These are phyloP conservation scores for Proliferodiscus dingleyae DNA, from an alignment of 2,329 filamentous ascomycete genomes.

Conservation along the genomic window DNA sequence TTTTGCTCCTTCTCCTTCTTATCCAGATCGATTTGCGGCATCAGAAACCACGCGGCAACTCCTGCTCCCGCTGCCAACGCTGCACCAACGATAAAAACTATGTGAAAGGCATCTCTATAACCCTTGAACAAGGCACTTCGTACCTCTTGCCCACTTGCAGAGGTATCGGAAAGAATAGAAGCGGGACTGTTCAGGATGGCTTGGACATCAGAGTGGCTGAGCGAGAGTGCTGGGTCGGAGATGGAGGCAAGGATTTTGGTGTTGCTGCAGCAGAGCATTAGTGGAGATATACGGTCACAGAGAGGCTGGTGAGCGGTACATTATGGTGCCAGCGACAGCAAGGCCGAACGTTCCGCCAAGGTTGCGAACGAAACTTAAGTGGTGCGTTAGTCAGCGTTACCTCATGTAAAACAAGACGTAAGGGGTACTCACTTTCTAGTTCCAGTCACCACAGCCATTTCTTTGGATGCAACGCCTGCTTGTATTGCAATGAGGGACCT, in stretches of 20 bases:
- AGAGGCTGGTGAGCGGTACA: constrained; percentile 26
- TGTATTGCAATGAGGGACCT: constrained; percentile 36
- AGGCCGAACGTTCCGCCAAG: constrained; percentile 38
- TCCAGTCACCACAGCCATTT: constrained; percentile 38
- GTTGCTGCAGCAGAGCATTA: constrained; percentile 11
- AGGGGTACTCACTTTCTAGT: constrained; percentile 20
- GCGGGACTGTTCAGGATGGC: neutral
- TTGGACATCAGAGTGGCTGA: neutral
- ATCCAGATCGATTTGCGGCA: constrained; percentile 31
- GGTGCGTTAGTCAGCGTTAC: neutral
- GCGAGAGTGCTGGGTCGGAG: constrained; percentile 9
- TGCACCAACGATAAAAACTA: constrained; percentile 37
- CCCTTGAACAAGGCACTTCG: constrained; percentile 29
- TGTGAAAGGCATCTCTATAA: constrained; percentile 36
- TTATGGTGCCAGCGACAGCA: constrained; percentile 36
- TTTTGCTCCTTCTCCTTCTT: neutral
- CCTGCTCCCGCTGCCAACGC: constrained; percentile 34
- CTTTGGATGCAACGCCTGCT: constrained; percentile 34
- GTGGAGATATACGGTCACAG: constrained; percentile 18
- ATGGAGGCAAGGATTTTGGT: neutral
- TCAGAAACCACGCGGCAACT: constrained; percentile 30
- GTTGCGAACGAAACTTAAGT: constrained; percentile 34
- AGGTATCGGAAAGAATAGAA: too few relatives aligned
- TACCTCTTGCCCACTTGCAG: too few relatives aligned
- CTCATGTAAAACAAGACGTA: neutral